Conservation (phyloP, 176 grass and related monocot genomes). For the Carex myosuroides region DNA sequence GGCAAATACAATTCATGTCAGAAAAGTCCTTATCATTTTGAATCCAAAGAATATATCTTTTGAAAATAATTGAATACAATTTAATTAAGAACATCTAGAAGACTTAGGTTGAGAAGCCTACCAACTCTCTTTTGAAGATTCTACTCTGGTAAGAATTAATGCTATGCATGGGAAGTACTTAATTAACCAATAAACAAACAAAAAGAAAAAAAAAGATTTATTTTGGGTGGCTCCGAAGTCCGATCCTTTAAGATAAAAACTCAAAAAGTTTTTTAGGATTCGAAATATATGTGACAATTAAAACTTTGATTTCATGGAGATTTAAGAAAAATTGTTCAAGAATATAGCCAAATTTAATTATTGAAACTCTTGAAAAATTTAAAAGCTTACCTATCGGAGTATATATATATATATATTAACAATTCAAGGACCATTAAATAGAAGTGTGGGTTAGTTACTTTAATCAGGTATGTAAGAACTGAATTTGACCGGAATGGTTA, state of each 20-base stretch:
- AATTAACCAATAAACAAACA: background rate
- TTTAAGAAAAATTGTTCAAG: too few species aligned
- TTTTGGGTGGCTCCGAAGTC: background rate
- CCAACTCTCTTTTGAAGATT: constrained; percentile 35
- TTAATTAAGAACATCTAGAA: constrained; percentile 39
- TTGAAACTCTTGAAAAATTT: background rate
- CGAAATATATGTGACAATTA: background rate
- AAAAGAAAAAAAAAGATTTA: background rate
- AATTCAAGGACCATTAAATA: background rate
- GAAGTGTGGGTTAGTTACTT: background rate
- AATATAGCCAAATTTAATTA: background rate
- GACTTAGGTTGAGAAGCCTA: constrained; percentile 40
- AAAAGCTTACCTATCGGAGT: background rate
- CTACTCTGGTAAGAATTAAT: background rate
- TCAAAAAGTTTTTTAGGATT: background rate
- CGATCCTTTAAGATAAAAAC: background rate
- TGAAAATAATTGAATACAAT: constrained; percentile 25
- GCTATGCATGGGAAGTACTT: background rate
- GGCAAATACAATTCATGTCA: constrained; percentile 39
- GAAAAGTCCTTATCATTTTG: constrained; percentile 44
- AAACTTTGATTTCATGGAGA: background rate
- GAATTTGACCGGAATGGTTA: background rate
- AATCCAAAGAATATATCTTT: constrained; percentile 28
- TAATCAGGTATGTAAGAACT: too few species aligned
- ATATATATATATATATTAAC: background rate